Evolutionary conservation across 495 filamentous ascomycete genomes (phyloP).

Genomic region (Achaetomiella virescens): DNA sequence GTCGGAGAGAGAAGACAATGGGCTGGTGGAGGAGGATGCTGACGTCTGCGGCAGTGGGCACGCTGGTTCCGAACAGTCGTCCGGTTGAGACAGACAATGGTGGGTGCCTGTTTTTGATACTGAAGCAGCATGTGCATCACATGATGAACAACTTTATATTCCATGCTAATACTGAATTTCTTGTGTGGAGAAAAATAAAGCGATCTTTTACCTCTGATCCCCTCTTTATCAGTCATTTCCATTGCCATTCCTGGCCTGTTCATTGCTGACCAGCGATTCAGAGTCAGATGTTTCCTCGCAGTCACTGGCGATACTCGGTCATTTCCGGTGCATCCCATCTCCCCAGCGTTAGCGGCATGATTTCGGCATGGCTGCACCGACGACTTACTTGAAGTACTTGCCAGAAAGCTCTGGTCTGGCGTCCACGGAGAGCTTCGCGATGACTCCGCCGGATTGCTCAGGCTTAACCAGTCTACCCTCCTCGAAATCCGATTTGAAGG

Average conservation of each 20-base stretch:
- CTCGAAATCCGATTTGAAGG: slow-evolving; percentile 60
- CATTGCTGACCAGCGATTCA: slow-evolving; percentile 11
- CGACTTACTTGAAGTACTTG: slow-evolving; percentile 59
- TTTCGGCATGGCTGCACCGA: not conserved
- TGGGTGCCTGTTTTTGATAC: slow-evolving; percentile 24
- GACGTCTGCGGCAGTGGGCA: not conserved
- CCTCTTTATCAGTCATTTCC: slow-evolving; percentile 7
- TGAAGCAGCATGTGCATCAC: slow-evolving; percentile 10
- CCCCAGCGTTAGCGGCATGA: slow-evolving; percentile 35
- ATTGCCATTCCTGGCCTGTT: slow-evolving; percentile 5
- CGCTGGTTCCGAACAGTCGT: not conserved
- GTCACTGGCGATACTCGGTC: slow-evolving; percentile 49
- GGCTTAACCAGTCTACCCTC: slow-evolving; percentile 68
- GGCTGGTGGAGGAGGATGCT: not conserved
- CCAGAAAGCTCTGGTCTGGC: slow-evolving; percentile 65
- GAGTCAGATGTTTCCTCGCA: slow-evolving; percentile 12
- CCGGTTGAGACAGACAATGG: not conserved
- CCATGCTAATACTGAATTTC: slow-evolving; percentile 87
- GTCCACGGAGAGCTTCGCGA: slow-evolving; percentile 61
- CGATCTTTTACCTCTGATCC: slow-evolving; percentile 97
- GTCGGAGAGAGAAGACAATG: not conserved
- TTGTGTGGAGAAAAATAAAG: slow-evolving; percentile 68
- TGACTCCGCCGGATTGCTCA: slow-evolving; percentile 79
- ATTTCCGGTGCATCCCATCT: slow-evolving; percentile 70
- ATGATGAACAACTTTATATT: slow-evolving; percentile 53